Evolutionary conservation across 2,329 filamentous ascomycete species (phyloP), one percentile per base, ranked within the genome.

Genomic region (Trichoderma pleuroti): DNA sequence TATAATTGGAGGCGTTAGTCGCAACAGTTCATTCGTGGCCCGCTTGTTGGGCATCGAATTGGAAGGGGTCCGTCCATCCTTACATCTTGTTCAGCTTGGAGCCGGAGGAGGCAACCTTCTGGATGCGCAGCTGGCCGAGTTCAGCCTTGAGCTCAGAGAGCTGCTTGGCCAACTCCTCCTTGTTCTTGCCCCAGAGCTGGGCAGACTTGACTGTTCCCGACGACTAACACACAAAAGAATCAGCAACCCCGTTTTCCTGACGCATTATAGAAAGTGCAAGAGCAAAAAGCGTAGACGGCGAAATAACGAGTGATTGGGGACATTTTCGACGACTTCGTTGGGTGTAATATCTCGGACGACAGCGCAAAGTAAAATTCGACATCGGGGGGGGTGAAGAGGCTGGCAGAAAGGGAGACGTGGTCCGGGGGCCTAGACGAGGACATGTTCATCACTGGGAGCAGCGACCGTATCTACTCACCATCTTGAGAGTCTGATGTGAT

Each of bases 11-110:
- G 69, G 18, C 30, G 72, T 78, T 70, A 77, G 74, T 72, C 75
- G 76, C 72, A n/a, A 67, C 52, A 56, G 28, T 74, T 72, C 70
- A 67, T 67, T 46, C 46, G 67, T 61, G 65, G 12, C 14, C 12
- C 21, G 8, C 54, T 59, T 24, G 46, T n/a, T 32, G 52, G 32
- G 14, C 9, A 42, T 67, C 65, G 54, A 68, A 34, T 34, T 34
- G n/a, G n/a, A 28, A 24, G 36, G 30, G 5, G 5, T 16, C 7
- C n/a, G 49, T 18, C 24, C 36, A 59, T 74, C 67, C 92, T 86
- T 90, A 98, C 94, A 98, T 98, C 89, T 93, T 96, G 87, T 91
- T 97, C 83, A 98, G 91, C 91, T 99, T 99, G 82, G 92, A 92
- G 81, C 93, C 91, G 79, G 93, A 94, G 80, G 95, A 97, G 82